phyloP scores from a whole-genome alignment of 306 rosid genomes.

The Cercis canadensis region DNA sequence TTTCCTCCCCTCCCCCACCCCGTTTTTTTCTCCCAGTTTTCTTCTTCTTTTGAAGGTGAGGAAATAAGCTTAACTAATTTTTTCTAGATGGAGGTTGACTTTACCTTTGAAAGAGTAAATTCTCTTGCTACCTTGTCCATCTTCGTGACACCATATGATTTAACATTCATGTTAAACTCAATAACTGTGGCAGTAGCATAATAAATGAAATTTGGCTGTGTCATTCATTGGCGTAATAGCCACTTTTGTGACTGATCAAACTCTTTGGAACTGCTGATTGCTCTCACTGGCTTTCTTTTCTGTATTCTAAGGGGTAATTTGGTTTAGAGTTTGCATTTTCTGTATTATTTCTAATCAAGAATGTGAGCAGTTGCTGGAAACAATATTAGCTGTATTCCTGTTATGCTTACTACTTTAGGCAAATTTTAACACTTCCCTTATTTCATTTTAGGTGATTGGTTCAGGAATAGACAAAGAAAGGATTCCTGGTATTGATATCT shows the following conservation, averaged over 20 bases:
- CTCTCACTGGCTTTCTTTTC: neutral
- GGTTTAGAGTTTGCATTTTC: slow-evolving; percentile 2
- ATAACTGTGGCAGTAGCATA: neutral
- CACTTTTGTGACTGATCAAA: slow-evolving; percentile 11
- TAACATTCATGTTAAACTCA: neutral
- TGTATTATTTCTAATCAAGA: neutral
- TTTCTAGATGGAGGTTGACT: neutral
- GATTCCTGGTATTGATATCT: slow-evolving; percentile 87
- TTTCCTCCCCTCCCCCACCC: neutral
- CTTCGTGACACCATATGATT: neutral
- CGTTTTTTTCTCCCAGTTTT: neutral
- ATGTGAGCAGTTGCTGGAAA: neutral
- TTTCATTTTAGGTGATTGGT: slow-evolving; percentile 75
- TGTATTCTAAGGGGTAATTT: neutral
- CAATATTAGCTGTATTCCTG: slow-evolving; percentile 2
- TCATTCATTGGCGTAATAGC: neutral
- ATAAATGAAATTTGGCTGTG: neutral
- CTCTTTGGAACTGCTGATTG: slow-evolving; percentile 23
- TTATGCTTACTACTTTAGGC: slow-evolving; percentile 6
- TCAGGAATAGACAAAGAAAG: slow-evolving; percentile 73
- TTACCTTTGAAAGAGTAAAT: neutral
- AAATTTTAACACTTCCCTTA: slow-evolving; percentile 12
- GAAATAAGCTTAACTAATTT: no score
- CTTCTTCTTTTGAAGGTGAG: no score
- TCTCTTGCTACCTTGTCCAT: slow-evolving; percentile 9